Base-by-base conservation (phyloP, 2,329 filamentous ascomycete genomes). In the Diplodia seriata region DNA sequence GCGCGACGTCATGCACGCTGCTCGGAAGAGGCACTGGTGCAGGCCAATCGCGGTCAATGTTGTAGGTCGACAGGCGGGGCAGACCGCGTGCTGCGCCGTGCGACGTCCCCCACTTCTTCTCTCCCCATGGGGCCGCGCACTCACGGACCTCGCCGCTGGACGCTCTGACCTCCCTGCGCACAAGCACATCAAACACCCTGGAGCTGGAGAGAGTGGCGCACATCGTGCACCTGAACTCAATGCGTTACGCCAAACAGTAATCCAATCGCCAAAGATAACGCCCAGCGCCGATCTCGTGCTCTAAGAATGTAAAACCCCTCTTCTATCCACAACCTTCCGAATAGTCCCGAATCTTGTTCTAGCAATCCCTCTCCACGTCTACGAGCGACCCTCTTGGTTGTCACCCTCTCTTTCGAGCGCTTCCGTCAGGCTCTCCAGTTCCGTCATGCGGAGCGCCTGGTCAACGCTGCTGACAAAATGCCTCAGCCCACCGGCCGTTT, bases 381-480 rank as follows among this genome's bases (percentile, higher is more conserved):
- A 56, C n/a, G 18, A 38, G 33, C 23, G 20, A 53, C 23, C 50
- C 6, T 15, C 26, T 14, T 57, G 33, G 14, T 29, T 50, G 6
- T 43, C 40, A 14, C 57, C 31, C 6, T 49, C 57, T 12, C 40
- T 43, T 11, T 62, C 57, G 14, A 62, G 26, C 18, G 57, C 57
- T 26, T 62, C 57, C 9, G 75, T 79, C 68, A 81, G 70, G 66
- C 88, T 86, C 76, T 92, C 90, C 11, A 88, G 83, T 80, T 97
- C 94, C 0, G 91, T 92, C 82, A 94, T 82, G 64, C 89, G 86
- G 72, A 99, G 79, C 1, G 95, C 95, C 76, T 97, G 91, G 63
- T 93, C 89, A 1, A 98, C 93, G 71, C 91, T 90, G 29, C 86
- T 84, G 9, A 97, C 91, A 78, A 97, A 97, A 73, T 95, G 89